These are phyloP conservation scores for Nicotiana rustica DNA, from an alignment of 305 asterid species.

Conservation along the genomic window DNA sequence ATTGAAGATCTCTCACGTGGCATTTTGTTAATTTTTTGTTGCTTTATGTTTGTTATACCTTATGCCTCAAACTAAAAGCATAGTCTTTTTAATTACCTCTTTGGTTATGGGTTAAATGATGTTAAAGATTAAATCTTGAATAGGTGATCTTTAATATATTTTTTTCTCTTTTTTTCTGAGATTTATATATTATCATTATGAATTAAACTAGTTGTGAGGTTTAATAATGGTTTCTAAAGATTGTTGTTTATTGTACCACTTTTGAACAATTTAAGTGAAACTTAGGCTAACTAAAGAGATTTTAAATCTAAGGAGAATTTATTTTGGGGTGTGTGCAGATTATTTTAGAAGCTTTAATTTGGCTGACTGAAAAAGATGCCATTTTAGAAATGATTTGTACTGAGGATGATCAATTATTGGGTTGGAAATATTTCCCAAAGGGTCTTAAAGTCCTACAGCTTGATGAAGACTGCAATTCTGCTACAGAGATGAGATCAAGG, in stretches of 20 bases:
- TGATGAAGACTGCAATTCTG: conserved; percentile 44
- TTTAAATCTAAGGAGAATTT: conserved; percentile 1
- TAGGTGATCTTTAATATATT: neutral
- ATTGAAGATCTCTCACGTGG: too few relatives aligned
- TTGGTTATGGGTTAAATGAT: neutral
- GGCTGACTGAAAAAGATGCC: conserved; percentile 39
- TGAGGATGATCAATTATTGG: conserved; percentile 50
- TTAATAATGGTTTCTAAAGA: neutral
- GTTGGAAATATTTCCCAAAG: conserved; percentile 60
- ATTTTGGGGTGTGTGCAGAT: conserved; percentile 35
- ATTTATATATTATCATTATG: neutral
- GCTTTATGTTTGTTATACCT: neutral
- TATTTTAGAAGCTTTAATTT: neutral
- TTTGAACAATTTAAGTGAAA: neutral
- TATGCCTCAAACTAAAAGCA: neutral
- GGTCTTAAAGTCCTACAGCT: conserved; percentile 63
- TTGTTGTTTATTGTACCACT: too few relatives aligned
- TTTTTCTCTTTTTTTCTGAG: neutral
- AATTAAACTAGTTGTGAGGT: neutral
- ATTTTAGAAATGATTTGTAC: conserved; percentile 41
- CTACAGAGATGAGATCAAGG: conserved; percentile 48
- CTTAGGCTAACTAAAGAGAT: neutral
- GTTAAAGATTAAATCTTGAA: conserved; percentile 14
- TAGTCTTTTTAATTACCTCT: neutral
- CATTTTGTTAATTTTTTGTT: too few relatives aligned